Base-by-base conservation (phyloP, 2,329 filamentous ascomycete genomes). In the Monilinia vaccinii-corymbosi region DNA sequence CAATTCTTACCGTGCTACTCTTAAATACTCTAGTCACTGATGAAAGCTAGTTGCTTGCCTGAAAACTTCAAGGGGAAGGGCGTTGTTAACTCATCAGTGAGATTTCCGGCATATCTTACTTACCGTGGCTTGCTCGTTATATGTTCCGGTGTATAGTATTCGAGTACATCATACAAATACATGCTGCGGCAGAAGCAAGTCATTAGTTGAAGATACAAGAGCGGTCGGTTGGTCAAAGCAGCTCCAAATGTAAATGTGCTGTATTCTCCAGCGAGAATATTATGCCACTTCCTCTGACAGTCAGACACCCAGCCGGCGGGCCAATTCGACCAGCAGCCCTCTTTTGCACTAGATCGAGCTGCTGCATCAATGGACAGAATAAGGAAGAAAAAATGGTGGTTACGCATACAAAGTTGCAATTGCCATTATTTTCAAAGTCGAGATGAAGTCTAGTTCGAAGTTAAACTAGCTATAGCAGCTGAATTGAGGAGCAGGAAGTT, bases 251-350 rank as follows among this genome's bases (percentile, higher is more conserved):
- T 56, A 7, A 56, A 18, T n/a, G 53, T 56, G 21, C 44, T 56
- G 38, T 62, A 60, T 38, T 62, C 57, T 14, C 60, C 60, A 13
- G 60, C 50, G 4, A 32, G 51, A 23, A 57, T n/a, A n/a, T n/a
- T n/a, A n/a, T 62, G 31, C 60, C 60, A 16, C 40, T 60, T 9
- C 57, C 57, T 45, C 51, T 45, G 6, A 62, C 60, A 18, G 49
- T 49, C 1, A 56, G 23, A 23, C 60, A 62, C 14, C 60, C 60
- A 42, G 44, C 11, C 7, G 60, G 60, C 28, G 57, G 16, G 13
- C 49, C 52, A 14, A 38, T 51, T n/a, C 60, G 44, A 18, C 42
- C 23, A 14, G 53, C 23, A 14, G 53, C 38, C 16, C 53, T 47
- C 14, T 56, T 56, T 11, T 56, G 31, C 9, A 56, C 11, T 34